Base-by-base conservation (phyloP, 495 filamentous ascomycete genomes). In the Penicillium subrubescens region DNA sequence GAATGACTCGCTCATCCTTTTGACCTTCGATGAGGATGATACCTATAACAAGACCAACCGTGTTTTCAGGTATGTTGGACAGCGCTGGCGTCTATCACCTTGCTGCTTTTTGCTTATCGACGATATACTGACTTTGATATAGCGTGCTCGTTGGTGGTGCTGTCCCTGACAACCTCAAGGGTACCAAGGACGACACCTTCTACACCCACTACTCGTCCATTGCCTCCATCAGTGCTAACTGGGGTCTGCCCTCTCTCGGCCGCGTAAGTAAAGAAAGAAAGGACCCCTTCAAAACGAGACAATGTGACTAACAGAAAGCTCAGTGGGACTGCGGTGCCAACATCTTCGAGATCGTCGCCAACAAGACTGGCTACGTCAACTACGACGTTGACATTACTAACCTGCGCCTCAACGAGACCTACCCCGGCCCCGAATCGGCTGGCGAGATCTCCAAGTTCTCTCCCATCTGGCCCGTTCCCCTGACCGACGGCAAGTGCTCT, bases 131-230 rank as follows among this genome's bases (percentile, higher is more conserved):
- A 58, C 7, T 21, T 41, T 21, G 3, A 8, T 0, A 44, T 50
- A 84, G 77, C 57, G 73, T 92, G 64, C 79, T 92, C 3, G 77
- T 93, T 19, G 89, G 89, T 17, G 87, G 84, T 64, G 86, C 86
- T 34, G 75, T 93, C 33, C 86, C 87, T 23, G 59, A 79, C 5
- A 21, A 79, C 43, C 81, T 88, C n/a, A 73, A 81, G 48, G 87
- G 87, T 34, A 89, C 86, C 15, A 82, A 76, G 12, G 90, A 92
- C 71, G 68, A 81, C 70, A 85, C 79, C 56, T 91, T 86, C 82
- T 92, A 92, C 79, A 87, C 86, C 69, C 89, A 91, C 79, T 92
- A 90, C 82, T 88, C 84, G 54, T 81, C 82, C 65, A 82, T 93
- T 67, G 78, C 89, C 31, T 87, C 88, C n/a, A 81, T 88, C 11